Evolutionary conservation across 1,284 basidiomycete genomes (phyloP), one percentile per base, ranked within the genome.

Genomic region (Ustilago hordei): DNA sequence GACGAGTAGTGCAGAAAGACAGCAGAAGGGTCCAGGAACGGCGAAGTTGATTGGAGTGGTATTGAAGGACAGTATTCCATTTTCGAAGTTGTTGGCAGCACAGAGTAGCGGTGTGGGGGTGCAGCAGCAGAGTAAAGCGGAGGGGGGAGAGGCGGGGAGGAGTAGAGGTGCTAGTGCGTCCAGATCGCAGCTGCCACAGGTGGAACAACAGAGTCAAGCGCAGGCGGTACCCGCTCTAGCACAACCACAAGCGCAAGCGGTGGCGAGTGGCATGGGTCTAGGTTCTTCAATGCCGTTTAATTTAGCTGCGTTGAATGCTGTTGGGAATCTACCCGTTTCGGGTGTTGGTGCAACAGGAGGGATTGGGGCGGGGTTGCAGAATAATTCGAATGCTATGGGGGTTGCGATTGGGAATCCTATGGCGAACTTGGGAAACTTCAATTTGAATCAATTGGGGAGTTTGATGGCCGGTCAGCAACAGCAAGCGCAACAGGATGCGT

Each of bases 11-110:
- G 62, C 64, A 0, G 71, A 78, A 56, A 55, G 58, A 39, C 48
- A 48, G 4, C 66, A 23, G 4, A 56, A 63, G 36, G 67, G 58
- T 1, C 23, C 32, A 11, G 55, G 47, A 3, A 45, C 59, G 35
- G 61, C 67, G 7, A 79, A 78, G 47, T 55, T 83, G 48, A 67
- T 83, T 5, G 81, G 79, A 0, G 71, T 83, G 47, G 72, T 81
- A 34, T 69, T 81, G 63, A 79, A 60, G 55, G 69, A 77, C 5
- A 63, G 75, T 8, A 73, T 81, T 36, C 81, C 80, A 4, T 79
- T 81, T 47, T 62, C 53, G 8, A 60, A 68, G 63, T 59, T 81
- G 57, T 38, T 77, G 34, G 64, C 61, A 1, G 58, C 56, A 8
- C 75, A 78, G 60, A 64, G 36, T 38, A 39, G 54, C n/a, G 48